A percentile compares a stretch with the other conserved stretches of the same genome.
Evolutionary conservation across 805 yeast species (phyloP).

Genomic region (Wickerhamomyces rabaulensis): DNA sequence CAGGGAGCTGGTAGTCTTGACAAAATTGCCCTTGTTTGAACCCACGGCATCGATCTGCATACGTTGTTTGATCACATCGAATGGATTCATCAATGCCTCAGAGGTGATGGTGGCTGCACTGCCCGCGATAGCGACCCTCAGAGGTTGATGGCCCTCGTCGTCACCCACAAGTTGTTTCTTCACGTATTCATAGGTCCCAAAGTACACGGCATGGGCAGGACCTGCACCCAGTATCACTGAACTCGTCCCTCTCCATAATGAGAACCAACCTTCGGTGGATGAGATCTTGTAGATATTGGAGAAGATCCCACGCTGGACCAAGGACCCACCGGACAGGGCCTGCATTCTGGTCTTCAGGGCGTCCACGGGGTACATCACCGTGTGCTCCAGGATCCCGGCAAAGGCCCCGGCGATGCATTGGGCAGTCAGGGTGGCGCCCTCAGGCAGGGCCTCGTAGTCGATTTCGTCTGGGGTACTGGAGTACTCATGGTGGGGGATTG

Average conservation of each 20-base stretch:
- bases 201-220: constrained; percentile 98
- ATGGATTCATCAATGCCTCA: constrained; percentile 96
- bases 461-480: constrained; percentile 37
- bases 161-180: constrained; percentile 30
- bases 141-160: constrained; percentile 53
- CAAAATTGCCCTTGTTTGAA: constrained; percentile 3
- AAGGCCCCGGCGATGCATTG: constrained; percentile 92
- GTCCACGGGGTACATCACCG: constrained; percentile 95
- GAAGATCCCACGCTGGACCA: constrained; percentile 26
- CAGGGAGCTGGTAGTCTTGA: constrained; percentile 13
- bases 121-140: constrained; percentile 83
- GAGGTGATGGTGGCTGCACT: constrained; percentile 88
- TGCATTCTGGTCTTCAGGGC: constrained; percentile 95
- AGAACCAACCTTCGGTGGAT: constrained; percentile 77
- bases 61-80: constrained; percentile 91
- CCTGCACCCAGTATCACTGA: constrained; percentile 95
- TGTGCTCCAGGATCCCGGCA: constrained; percentile 97
- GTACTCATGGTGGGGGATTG: not conserved
- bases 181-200: constrained; percentile 82
- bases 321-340: constrained; percentile 17
- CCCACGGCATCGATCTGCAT: constrained; percentile 55
- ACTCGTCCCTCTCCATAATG: constrained; percentile 92
- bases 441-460: constrained; percentile 91
- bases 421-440: constrained; percentile 72
- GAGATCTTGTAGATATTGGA: constrained; percentile 67